These are phyloP conservation scores for Triangularia verruculosa DNA, from an alignment of 2,329 filamentous ascomycete genomes.

Conservation along the genomic window DNA sequence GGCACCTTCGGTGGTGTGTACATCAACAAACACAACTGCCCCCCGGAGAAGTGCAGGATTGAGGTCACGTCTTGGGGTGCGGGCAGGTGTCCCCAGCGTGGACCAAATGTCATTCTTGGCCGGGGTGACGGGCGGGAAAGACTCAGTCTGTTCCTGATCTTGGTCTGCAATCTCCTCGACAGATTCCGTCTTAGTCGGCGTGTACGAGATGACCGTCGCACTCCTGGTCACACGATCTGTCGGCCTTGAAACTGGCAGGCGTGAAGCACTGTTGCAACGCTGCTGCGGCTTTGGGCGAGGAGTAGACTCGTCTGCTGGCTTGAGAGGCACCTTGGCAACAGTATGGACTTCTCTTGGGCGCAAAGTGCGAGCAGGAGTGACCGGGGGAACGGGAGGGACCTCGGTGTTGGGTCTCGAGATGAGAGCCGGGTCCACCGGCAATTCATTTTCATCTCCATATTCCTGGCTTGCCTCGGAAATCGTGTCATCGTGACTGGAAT, in stretches of 20 bases:
- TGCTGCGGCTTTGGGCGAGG: constrained; percentile 45
- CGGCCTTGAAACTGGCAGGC: constrained; percentile 44
- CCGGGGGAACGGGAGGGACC: constrained; percentile 38
- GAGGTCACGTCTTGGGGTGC: constrained; percentile 54
- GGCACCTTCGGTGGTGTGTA: constrained; percentile 76
- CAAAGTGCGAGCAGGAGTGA: constrained; percentile 54
- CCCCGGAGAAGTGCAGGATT: constrained; percentile 60
- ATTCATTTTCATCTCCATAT: constrained; percentile 64
- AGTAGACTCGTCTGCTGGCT: constrained; percentile 60
- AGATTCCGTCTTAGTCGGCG: constrained; percentile 42
- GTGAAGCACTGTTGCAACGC: constrained; percentile 50
- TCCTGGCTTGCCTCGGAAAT: constrained; percentile 62
- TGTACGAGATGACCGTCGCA: constrained; percentile 54
- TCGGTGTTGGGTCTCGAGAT: constrained; percentile 26
- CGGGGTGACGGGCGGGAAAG: constrained; percentile 41
- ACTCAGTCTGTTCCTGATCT: constrained; percentile 21
- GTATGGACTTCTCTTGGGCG: constrained; percentile 62
- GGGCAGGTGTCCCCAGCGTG: constrained; percentile 52
- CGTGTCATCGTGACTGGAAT: constrained; percentile 43
- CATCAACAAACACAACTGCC: constrained; percentile 77
- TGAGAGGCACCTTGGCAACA: constrained; percentile 73
- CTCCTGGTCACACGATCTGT: constrained; percentile 42
- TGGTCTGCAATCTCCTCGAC: constrained; percentile 13
- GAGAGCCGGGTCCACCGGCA: constrained; percentile 53
- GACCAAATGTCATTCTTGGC: constrained; percentile 53